phyloP scores from a whole-genome alignment of 2,329 filamentous ascomycete species.

The Chalaropsis thielavioides region DNA sequence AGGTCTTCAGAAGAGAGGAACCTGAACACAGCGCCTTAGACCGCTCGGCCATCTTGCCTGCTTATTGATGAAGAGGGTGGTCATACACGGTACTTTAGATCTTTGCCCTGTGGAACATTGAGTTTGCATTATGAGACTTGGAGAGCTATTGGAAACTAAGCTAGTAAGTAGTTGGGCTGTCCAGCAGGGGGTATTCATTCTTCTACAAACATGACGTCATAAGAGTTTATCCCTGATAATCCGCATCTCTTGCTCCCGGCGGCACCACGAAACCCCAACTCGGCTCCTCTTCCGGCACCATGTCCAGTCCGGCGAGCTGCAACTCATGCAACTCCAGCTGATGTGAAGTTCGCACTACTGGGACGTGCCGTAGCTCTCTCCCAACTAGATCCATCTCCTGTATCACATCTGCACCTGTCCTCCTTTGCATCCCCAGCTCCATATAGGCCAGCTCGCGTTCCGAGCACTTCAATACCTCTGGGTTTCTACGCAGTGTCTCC shows the following conservation, averaged over 20 bases:
- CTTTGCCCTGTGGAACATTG: too few relatives aligned
- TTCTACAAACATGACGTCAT: not conserved
- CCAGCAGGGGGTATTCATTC: not conserved
- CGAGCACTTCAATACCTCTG: not conserved
- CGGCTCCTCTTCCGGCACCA: not conserved
- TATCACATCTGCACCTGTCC: not conserved
- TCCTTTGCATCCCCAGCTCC: not conserved
- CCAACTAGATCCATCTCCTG: not conserved
- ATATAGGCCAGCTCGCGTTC: conserved; percentile 5
- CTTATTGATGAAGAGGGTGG: not conserved
- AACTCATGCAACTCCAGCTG: not conserved
- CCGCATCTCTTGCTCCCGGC: not conserved
- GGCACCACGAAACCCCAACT: not conserved
- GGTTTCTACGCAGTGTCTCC: not conserved
- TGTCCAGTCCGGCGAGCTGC: not conserved
- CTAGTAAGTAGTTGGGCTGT: too few relatives aligned
- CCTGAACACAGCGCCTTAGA: conserved; percentile 14
- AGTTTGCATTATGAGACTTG: too few relatives aligned
- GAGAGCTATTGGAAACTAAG: too few relatives aligned
- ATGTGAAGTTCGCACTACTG: not conserved
- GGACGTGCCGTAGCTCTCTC: not conserved
- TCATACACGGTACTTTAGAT: not conserved
- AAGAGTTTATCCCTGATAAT: not conserved
- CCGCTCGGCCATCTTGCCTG: conserved; percentile 14
- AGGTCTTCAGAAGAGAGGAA: not conserved